A percentile compares a stretch with the other conserved stretches of the same genome.
These are phyloP conservation scores for Podospora anserina DNA, from an alignment of 495 filamentous ascomycete genomes.

Conservation along the genomic window DNA sequence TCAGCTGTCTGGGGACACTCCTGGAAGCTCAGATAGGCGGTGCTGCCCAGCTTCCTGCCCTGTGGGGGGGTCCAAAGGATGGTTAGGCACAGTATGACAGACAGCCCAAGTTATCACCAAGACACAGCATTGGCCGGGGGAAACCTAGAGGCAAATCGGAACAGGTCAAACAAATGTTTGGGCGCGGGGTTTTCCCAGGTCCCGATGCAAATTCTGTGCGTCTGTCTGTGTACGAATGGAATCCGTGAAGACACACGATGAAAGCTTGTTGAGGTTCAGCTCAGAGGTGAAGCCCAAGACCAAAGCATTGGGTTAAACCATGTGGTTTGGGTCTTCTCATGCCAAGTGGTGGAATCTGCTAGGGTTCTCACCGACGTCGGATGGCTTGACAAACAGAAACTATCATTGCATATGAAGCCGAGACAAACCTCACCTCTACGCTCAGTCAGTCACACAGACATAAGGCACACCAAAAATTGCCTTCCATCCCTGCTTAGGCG, in stretches of 20 bases:
- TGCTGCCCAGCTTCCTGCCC: background rate
- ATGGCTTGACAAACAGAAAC: background rate
- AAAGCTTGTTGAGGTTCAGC: background rate
- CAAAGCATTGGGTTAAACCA: background rate
- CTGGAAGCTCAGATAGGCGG: too few species aligned
- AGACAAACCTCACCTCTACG: background rate
- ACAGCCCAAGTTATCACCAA: background rate
- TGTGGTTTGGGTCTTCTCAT: background rate
- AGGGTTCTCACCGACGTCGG: background rate
- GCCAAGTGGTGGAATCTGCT: background rate
- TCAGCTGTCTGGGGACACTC: background rate
- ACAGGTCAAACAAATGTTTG: background rate
- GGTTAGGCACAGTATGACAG: background rate
- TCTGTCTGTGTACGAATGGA: background rate
- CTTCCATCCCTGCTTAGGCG: slow-evolving; percentile 1
- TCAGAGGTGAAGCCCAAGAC: background rate
- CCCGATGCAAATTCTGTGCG: background rate
- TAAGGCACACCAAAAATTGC: background rate
- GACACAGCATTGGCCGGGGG: background rate
- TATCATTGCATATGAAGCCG: background rate
- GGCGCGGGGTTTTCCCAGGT: background rate
- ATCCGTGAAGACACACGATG: background rate
- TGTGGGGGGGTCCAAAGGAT: background rate
- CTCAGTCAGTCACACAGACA: background rate
- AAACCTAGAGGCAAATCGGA: background rate